Evolutionary conservation across 805 yeast genomes (phyloP).

Genomic region (Cyberlindnera suaveolens): DNA sequence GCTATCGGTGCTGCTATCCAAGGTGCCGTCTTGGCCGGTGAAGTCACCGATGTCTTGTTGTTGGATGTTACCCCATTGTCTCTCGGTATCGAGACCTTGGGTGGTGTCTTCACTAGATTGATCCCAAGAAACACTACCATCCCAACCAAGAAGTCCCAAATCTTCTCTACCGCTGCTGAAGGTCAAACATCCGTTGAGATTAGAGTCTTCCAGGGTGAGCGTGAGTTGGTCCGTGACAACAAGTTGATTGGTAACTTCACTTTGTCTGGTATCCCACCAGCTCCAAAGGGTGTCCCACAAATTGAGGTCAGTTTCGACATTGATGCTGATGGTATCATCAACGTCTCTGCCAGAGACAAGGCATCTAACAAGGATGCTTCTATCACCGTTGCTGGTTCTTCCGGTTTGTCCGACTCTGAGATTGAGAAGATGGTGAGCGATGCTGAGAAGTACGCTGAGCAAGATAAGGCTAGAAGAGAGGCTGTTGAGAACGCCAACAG

Average conservation of each 20-base stretch:
- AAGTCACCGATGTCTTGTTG: constrained; percentile 70
- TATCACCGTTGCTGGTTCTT: constrained; percentile 55
- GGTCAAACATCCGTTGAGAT: constrained; percentile 80
- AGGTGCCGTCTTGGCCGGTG: constrained; percentile 82
- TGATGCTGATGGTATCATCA: constrained; percentile 79
- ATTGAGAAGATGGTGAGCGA: constrained; percentile 55
- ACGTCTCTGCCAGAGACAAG: constrained; percentile 78
- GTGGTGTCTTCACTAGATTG: constrained; percentile 73
- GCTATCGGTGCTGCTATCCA: constrained; percentile 89
- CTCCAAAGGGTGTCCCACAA: constrained; percentile 79
- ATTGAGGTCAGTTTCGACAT: constrained; percentile 71
- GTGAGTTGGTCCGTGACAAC: constrained; percentile 92
- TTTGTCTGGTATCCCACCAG: constrained; percentile 65
- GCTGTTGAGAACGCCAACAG: constrained; percentile 76
- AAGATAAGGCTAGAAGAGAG: constrained; percentile 50
- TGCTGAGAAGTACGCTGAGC: constrained; percentile 52
- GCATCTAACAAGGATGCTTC: constrained; percentile 77
- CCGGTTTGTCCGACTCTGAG: constrained; percentile 58
- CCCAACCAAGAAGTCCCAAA: constrained; percentile 66
- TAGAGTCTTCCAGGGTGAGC: constrained; percentile 79
- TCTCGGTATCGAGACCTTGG: constrained; percentile 75
- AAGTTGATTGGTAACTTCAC: constrained; percentile 73
- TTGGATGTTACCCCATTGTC: constrained; percentile 80
- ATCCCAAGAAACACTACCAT: constrained; percentile 73
- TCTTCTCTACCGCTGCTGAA: constrained; percentile 77